Evolutionary conservation across 495 filamentous ascomycete species (phyloP), one percentile per base, ranked within the genome.

Genomic region (Oleoguttula mirabilis): DNA sequence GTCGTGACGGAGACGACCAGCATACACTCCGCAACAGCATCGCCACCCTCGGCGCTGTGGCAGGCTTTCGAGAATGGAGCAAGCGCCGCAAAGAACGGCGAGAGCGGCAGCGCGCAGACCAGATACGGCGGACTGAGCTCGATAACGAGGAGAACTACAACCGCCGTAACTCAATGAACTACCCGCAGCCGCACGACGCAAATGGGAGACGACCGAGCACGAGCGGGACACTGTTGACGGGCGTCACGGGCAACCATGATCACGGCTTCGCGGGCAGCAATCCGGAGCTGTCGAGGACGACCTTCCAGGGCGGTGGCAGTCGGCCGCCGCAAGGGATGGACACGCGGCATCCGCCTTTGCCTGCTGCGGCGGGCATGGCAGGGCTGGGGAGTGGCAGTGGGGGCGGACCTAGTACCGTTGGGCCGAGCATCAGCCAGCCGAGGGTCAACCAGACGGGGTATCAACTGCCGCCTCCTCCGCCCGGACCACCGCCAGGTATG

Each of bases 31-130:
- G 70, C 16, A 76, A 86, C 54, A 77, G 77, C 0, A 48, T 90
- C 21, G 72, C 79, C 23, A 76, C 74, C 2, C 63, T 84, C 4
- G 86, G 86, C 10, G 70, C 71, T 6, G 60, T 72, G 65, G 64
- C 80, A 55, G 61, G 84, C 50, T 59, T 73, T 62, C 59, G 77
- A 59, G 81, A 77, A 55, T 67, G 77, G 51, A 76, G 79, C 52
- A 76, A 70, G 25, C 72, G 73, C 34, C 65, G 72, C 10, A 71
- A 68, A 47, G 72, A 74, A 12, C 65, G 69, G 34, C 76, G 73
- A 51, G 78, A 84, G 39, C 68, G 84, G 31, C 71, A 67, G 12
- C 69, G 78, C n/a, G 37, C 82, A 12, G 75, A 77, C 23, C 70
- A 73, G 2, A 66, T 82, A 16, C 72, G 67, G 31, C 60, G 61